A percentile compares a stretch with the other conserved stretches of the same genome.
phyloP scores from a whole-genome alignment of 1,284 basidiomycete genomes.

The Trametes sp. region DNA sequence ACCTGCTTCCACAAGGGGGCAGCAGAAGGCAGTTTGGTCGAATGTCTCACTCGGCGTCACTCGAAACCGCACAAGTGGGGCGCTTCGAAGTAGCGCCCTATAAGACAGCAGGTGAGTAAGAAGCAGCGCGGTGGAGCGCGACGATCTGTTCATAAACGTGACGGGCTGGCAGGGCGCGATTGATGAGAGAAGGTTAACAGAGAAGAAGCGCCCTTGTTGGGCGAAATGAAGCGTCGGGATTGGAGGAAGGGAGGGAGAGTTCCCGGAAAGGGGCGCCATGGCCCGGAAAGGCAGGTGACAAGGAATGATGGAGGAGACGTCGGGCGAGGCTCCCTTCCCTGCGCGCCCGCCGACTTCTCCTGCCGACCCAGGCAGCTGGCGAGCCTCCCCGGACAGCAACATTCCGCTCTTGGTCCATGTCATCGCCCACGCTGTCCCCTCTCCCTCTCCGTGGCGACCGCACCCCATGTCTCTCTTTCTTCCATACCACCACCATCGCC shows the following conservation, averaged over 20 bases:
- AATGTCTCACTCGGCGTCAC: no score
- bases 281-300: conserved; percentile 29
- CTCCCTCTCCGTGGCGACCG: conserved; percentile 3
- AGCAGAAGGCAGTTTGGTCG: neutral
- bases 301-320: conserved; percentile 25
- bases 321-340: conserved; percentile 24
- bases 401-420: conserved; percentile 17
- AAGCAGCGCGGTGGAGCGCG: neutral
- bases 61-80: neutral
- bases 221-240: conserved; percentile 15
- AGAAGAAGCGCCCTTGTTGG: conserved; percentile 14
- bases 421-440: neutral
- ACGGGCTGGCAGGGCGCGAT: conserved; percentile 15
- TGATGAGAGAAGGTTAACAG: conserved; percentile 16
- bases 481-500: conserved; percentile 32
- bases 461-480: conserved; percentile 26
- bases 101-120: neutral
- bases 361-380: neutral
- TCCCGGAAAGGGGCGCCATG: conserved; percentile 19
- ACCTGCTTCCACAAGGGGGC: no score
- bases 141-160: conserved; percentile 7
- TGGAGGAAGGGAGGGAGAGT: conserved; percentile 7
- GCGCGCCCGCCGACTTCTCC: conserved; percentile 3
- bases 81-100: neutral
- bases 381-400: conserved; percentile 12